A percentile compares a stretch with the other conserved stretches of the same genome.
Evolutionary conservation across 202 grass and related monocot genomes (phyloP).

Genomic region (Bolboschoenoplectus hybrid): DNA sequence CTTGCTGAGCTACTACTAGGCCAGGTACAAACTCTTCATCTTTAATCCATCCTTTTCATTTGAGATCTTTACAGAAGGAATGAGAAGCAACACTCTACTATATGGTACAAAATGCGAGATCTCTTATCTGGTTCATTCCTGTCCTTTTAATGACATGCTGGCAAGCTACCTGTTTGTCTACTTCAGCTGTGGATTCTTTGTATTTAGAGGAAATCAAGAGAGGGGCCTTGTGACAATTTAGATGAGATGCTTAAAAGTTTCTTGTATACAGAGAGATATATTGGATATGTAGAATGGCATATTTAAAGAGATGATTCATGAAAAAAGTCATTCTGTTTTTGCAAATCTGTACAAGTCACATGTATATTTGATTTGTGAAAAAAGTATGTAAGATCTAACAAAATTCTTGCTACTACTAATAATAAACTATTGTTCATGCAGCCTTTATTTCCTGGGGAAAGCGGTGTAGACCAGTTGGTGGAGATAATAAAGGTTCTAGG

Average conservation of each 20-base stretch:
- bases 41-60: not conserved
- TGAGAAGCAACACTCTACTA: no score
- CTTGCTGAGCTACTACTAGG: conserved; percentile 79
- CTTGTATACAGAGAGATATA: not conserved
- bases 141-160: not conserved
- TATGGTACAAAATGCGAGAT: not conserved
- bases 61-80: not conserved
- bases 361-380: not conserved
- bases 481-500: conserved; percentile 89
- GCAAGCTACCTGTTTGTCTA: not conserved
- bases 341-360: not conserved
- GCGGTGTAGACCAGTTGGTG: conserved; percentile 78
- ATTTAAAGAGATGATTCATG: not conserved
- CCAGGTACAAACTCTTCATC: conserved; percentile 45
- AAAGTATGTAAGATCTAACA: not conserved
- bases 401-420: conserved; percentile 39
- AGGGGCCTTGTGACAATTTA: not conserved
- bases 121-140: not conserved
- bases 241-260: not conserved
- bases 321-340: not conserved
- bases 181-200: not conserved
- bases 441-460: conserved; percentile 80
- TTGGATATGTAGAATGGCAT: not conserved
- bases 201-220: not conserved
- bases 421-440: conserved; percentile 45